A percentile compares a stretch with the other conserved stretches of the same genome.
These are phyloP conservation scores for Podaxis sp. DNA, from an alignment of 768 basidiomycete genomes.

Conservation along the genomic window DNA sequence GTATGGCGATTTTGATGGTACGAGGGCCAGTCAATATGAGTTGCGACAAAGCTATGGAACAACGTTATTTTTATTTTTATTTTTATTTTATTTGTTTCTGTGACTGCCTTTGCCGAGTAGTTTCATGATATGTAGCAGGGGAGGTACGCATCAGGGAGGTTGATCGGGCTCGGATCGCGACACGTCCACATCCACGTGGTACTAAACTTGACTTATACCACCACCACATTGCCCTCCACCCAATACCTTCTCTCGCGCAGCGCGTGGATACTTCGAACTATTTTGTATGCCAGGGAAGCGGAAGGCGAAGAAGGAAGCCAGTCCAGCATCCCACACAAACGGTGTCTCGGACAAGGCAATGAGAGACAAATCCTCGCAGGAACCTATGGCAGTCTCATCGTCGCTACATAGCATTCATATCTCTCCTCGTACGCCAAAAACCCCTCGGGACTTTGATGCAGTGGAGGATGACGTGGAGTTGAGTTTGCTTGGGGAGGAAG, in stretches of 20 bases:
- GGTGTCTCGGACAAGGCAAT: constrained; percentile 33
- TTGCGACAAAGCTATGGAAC: not conserved
- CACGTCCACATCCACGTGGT: constrained; percentile 15
- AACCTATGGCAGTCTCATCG: constrained; percentile 54
- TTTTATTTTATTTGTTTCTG: not conserved
- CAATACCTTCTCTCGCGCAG: not conserved
- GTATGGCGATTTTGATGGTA: not conserved
- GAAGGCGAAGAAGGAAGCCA: constrained; percentile 4
- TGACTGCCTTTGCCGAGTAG: not conserved
- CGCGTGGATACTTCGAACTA: not conserved
- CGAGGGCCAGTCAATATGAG: not conserved
- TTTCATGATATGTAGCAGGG: not conserved
- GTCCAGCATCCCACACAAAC: constrained; percentile 6
- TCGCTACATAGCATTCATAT: constrained; percentile 61
- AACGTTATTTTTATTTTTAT: too few relatives aligned
- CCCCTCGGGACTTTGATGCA: constrained; percentile 35
- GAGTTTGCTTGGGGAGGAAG: constrained; percentile 57
- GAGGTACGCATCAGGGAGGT: not conserved
- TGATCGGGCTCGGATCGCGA: not conserved
- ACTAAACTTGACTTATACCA: constrained; percentile 6
- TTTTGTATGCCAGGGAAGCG: constrained; percentile 13
- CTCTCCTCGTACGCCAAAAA: constrained; percentile 51
- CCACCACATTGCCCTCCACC: not conserved
- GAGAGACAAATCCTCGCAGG: constrained; percentile 35
- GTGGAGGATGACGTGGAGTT: constrained; percentile 58